Base-by-base conservation (phyloP, 2,329 filamentous ascomycete species). In the Talaromyces amestolkiae region DNA sequence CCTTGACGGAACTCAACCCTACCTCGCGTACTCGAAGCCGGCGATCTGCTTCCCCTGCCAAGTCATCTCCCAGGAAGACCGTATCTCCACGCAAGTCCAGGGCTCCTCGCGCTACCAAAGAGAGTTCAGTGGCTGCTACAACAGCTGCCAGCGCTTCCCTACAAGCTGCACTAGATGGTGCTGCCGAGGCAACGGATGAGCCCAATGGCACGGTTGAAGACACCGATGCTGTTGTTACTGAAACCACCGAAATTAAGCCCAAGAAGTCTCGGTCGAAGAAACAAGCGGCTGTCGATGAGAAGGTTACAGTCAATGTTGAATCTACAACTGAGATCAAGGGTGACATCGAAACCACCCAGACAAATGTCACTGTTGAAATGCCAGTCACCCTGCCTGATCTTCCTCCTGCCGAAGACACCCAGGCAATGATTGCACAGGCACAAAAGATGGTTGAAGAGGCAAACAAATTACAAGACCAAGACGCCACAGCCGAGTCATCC, bases 361-460 rank as follows among this genome's bases (percentile, higher is more conserved):
- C 90, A 7, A 87, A 88, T 56, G 87, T 94, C 58, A 89, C 90
- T 68, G 83, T 95, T 11, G 90, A 95, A 69, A 84, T 95, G 73
- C 91, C 93, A 3, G 83, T 87, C 10, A 86, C 85, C 62, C 81
- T 84, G 54, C 82, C 87, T 0, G 87, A 91, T 67, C 84, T 93
- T 9, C 89, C 91, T 0, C 86, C 88, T 13, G 88, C 91, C 0
- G 90, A 93, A 69, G 91, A 95, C 72, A 89, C 93, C 1, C 85
- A 90, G 65, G 86, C 89, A 64, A 93, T 97, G 90, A 89, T 98
- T 66, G 89, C 89, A 33, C 88, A 92, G 72, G 95, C 95, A 37
- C 92, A 90, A 80, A 87, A 89, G 70, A 97, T 97, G 91, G 93
- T 97, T 5, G 86, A 90, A 68, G 88, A 88, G 69, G 89, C 89